phyloP scores from a whole-genome alignment of 176 grass and related monocot species.

The Eleusine indica region DNA sequence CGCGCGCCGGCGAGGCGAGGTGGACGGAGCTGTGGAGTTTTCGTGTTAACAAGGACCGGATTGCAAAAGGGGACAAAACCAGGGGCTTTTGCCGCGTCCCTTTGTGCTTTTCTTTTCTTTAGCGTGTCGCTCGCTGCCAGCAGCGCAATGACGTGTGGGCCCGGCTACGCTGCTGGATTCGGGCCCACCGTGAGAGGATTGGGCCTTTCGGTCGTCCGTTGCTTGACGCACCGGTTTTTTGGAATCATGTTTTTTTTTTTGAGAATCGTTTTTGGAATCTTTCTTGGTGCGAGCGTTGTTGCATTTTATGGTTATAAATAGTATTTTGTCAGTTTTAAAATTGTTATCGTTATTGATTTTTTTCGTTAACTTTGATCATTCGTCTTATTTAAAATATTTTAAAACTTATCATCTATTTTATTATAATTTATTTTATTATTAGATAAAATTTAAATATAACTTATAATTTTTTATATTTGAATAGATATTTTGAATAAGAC shows the following conservation, averaged over 20 bases:
- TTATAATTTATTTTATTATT: no score
- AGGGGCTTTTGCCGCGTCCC: slow-evolving; percentile 32
- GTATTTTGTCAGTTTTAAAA: no score
- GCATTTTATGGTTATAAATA: no score
- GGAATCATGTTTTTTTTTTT: neutral
- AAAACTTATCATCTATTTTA: no score
- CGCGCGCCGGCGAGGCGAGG: neutral
- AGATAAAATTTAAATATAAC: no score
- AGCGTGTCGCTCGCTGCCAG: neutral
- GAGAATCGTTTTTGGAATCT: no score
- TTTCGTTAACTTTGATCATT: no score
- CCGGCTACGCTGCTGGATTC: neutral
- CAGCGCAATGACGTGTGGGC: neutral
- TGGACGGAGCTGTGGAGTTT: neutral
- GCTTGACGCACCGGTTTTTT: neutral
- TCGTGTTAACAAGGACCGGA: neutral
- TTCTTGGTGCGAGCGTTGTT: no score
- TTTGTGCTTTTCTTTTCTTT: neutral
- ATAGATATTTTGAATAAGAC: no score
- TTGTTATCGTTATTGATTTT: no score
- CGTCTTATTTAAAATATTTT: no score
- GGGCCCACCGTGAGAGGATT: neutral
- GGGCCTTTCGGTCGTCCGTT: neutral
- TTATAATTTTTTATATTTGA: no score
- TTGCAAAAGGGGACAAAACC: slow-evolving; percentile 19